These are phyloP conservation scores for Mycena kentingensis DNA, from an alignment of 768 basidiomycete species.

Conservation along the genomic window DNA sequence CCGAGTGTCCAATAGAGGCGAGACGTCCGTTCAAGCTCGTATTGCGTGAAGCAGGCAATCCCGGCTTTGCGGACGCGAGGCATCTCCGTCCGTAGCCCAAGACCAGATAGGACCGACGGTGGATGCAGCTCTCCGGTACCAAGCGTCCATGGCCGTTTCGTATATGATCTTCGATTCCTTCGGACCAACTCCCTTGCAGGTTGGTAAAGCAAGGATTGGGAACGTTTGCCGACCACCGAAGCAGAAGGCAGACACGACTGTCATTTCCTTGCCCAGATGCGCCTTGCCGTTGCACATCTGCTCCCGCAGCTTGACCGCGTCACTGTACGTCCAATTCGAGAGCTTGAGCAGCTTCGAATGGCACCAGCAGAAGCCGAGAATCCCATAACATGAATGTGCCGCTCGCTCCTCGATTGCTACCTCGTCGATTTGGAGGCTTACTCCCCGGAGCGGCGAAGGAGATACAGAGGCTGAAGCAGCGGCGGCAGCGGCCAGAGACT, in stretches of 20 bases:
- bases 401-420: conserved; percentile 15
- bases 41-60: conserved; percentile 1
- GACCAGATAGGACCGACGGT: conserved; percentile 19
- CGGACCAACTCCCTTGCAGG: conserved; percentile 13
- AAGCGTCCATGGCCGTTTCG: conserved; percentile 3
- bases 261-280: conserved; percentile 20
- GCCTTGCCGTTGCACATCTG: background rate
- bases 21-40: background rate
- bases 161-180: background rate
- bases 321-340: background rate
- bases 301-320: background rate
- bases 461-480: too few species aligned
- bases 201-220: conserved; percentile 14
- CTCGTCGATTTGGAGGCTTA: conserved; percentile 18
- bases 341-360: conserved; percentile 5
- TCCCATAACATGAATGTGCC: conserved; percentile 5
- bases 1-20: conserved; percentile 8
- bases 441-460: conserved; percentile 3
- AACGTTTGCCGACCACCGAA: conserved; percentile 4
- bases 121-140: background rate
- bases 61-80: conserved; percentile 8
- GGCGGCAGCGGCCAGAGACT: background rate
- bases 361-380: conserved; percentile 15
- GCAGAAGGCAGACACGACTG: conserved; percentile 6
- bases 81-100: conserved; percentile 23